Evolutionary conservation across 176 grass and related monocot species (phyloP).

Genomic region (Dactylis glomerata): DNA sequence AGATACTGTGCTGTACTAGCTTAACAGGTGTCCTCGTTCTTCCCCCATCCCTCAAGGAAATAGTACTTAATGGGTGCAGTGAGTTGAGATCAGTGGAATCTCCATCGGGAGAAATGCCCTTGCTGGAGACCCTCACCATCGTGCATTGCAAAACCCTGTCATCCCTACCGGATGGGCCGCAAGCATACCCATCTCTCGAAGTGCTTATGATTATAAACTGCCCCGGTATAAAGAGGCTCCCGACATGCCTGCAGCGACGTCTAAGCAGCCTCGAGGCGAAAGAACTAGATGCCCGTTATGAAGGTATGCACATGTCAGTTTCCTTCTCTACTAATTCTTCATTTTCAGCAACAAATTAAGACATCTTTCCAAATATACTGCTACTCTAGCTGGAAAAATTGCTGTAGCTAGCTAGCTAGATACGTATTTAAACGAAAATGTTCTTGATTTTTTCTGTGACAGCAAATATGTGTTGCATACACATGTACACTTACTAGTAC

Average conservation of each 20-base stretch:
- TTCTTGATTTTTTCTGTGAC: not conserved
- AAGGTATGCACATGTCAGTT: not conserved
- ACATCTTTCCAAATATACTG: not conserved
- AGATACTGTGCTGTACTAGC: accelerated
- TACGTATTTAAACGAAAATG: not conserved
- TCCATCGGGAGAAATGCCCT: not conserved
- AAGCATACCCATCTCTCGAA: too few species aligned
- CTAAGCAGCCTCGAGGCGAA: not conserved
- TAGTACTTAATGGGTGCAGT: accelerated
- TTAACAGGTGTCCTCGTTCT: not conserved
- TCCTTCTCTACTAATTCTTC: not conserved
- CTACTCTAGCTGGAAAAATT: not conserved
- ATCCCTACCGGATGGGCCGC: too few species aligned
- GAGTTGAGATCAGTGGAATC: not conserved
- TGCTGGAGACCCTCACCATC: accelerated
- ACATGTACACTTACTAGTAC: not conserved
- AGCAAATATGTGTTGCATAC: not conserved
- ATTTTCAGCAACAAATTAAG: not conserved
- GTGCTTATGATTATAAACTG: not conserved
- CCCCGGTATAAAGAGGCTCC: not conserved
- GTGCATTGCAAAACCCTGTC: too few species aligned
- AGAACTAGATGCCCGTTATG: not conserved
- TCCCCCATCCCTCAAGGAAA: not conserved
- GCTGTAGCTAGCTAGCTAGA: not conserved
- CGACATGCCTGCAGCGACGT: not conserved